These are phyloP conservation scores for Penicillium crystallinum DNA, from an alignment of 495 filamentous ascomycete species.

Conservation along the genomic window DNA sequence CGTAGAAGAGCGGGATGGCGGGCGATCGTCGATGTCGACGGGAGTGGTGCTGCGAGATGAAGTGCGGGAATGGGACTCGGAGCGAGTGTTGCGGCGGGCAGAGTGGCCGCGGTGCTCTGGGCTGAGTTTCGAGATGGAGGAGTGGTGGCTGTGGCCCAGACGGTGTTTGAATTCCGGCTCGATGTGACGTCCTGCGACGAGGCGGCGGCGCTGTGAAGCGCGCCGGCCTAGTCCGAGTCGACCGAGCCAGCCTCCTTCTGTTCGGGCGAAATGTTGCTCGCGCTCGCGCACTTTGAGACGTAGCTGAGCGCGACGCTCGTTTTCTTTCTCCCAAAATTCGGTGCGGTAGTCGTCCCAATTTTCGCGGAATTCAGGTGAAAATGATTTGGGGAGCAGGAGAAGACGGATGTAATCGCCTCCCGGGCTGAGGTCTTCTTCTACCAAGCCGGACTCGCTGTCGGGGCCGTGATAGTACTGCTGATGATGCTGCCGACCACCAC, in stretches of 20 bases:
- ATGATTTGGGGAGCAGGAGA: constrained; percentile 86
- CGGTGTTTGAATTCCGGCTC: constrained; percentile 19
- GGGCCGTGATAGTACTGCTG: constrained; percentile 35
- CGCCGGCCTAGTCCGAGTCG: constrained; percentile 60
- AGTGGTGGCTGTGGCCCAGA: constrained; percentile 29
- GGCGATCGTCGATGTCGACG: constrained; percentile 31
- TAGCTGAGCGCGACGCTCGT: constrained; percentile 74
- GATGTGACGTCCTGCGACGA: constrained; percentile 24
- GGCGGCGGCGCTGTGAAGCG: constrained; percentile 46
- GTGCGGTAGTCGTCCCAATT: constrained; percentile 92
- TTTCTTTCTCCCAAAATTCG: constrained; percentile 96
- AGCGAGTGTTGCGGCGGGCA: constrained; percentile 34
- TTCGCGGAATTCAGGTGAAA: constrained; percentile 90
- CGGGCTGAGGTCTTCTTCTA: constrained; percentile 76
- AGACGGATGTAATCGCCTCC: constrained; percentile 91
- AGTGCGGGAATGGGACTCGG: constrained; percentile 43
- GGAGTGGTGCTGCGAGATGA: constrained; percentile 49
- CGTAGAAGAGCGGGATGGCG: constrained; percentile 34
- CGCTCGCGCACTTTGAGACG: constrained; percentile 60
- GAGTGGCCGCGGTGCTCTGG: constrained; percentile 33
- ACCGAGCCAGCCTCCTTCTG: constrained; percentile 76
- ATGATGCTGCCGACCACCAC: constrained; percentile 32
- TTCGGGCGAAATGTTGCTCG: constrained; percentile 58
- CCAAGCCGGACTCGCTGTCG: constrained; percentile 52
- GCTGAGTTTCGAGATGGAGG: constrained; percentile 28